Base-by-base conservation (phyloP, 2,329 filamentous ascomycete species). In the Fusarium staphyleae region DNA sequence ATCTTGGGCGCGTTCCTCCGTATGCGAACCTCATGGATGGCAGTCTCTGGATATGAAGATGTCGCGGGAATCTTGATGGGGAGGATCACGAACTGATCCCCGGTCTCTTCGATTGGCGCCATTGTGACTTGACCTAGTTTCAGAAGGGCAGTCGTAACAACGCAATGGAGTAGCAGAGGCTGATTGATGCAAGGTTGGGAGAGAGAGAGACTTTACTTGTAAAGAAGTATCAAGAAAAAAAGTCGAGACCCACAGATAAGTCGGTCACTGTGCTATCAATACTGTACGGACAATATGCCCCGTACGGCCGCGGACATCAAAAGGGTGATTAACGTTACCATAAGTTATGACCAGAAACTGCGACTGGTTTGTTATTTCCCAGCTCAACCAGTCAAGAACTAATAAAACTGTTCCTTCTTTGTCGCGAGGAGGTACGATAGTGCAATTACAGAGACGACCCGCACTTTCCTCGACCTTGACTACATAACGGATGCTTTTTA, bases 21-120 rank as follows among this genome's bases (percentile, higher is more conserved):
- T 48, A 98, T 76, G 76, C 96, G 96, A 67, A 98, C 79, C 74
- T 93, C 91, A 76, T 98, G 95, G 42, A 84, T 85, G 52, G 86
- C 81, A 35, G 81, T 74, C 34, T 80, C 74, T 18, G 86, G 82
- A 52, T 82, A 89, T 2, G 88, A 84, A 1, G 86, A 75, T n/a
- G 82, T 74, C 13, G 84, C 70, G 4, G 87, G 85, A 40, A 93
- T 81, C 13, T 81, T 80, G 14, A 96, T 76, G 0, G 89, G 85
- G 2, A 96, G 81, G 48, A 89, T 76, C 12, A 81, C 80, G 69
- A 92, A 96, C 59, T 86, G 87, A 26, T 80, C 81, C 57, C 63
- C 60, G 4, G 34, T 24, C 4, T 61, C 45, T 18, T 67, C 66
- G 10, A 63, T 12, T 1, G 65, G 57, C 5, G 69, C 67, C 73